Conservation (phyloP, 202 grass and related monocot genomes). For the Sporobolus alterniflorus region DNA sequence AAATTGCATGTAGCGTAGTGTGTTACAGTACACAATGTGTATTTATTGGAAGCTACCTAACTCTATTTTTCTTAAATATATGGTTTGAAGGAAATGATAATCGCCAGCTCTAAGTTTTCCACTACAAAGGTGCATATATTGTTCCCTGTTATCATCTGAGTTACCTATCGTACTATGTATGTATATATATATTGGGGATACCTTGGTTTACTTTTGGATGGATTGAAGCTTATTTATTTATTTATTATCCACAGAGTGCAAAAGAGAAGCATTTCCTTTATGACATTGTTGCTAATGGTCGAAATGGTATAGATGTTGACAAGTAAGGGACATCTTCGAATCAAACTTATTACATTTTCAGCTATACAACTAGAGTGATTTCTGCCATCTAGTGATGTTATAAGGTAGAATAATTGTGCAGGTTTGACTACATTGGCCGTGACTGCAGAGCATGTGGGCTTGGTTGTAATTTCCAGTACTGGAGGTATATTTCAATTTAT, state of each 20-base stretch:
- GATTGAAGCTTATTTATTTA: constrained; percentile 32
- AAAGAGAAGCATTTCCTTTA: constrained; percentile 93
- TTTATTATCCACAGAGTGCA: constrained; percentile 49
- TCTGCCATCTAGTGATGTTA: constrained; percentile 31
- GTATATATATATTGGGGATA: constrained; percentile 10
- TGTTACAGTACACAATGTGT: not conserved
- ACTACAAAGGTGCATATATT: constrained; percentile 55
- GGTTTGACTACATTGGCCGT: constrained; percentile 96
- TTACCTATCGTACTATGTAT: too few relatives aligned
- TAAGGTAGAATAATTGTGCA: constrained; percentile 45
- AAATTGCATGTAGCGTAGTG: not conserved
- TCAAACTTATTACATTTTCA: constrained; percentile 22
- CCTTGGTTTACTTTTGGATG: constrained; percentile 28
- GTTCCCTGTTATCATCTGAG: constrained; percentile 7
- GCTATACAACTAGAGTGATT: not conserved
- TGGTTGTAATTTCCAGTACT: constrained; percentile 91
- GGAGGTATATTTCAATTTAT: constrained; percentile 51
- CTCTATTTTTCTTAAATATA: constrained; percentile 11
- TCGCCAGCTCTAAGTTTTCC: constrained; percentile 68
- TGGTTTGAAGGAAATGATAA: constrained; percentile 80
- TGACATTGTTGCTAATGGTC: constrained; percentile 99
- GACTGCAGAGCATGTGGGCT: constrained; percentile 96
- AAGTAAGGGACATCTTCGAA: constrained; percentile 60
- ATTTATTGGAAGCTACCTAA: not conserved
- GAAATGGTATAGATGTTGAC: constrained; percentile 98